Conservation (phyloP, 768 basidiomycete species). For the Termitomyces sp. region DNA sequence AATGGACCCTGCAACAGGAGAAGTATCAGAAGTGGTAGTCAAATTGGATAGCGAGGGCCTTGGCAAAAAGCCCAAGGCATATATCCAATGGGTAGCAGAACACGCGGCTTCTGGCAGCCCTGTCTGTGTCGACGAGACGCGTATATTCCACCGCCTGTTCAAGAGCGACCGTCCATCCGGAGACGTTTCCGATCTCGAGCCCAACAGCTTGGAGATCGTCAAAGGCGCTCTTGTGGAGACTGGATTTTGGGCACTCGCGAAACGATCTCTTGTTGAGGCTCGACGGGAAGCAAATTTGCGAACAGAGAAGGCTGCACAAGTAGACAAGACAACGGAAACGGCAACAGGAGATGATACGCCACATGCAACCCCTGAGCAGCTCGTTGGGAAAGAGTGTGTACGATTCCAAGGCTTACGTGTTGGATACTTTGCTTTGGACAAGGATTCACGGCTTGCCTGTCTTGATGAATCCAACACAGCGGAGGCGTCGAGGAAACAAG, state of each 20-base stretch:
- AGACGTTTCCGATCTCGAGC: slow-evolving; percentile 83
- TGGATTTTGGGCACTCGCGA: slow-evolving; percentile 84
- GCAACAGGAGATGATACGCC: slow-evolving; percentile 51
- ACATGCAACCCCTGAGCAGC: slow-evolving; percentile 67
- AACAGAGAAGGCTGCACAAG: slow-evolving; percentile 55
- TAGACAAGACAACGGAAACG: slow-evolving; percentile 29
- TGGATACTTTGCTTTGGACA: slow-evolving; percentile 92
- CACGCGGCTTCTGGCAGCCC: slow-evolving; percentile 75
- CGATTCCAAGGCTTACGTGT: slow-evolving; percentile 96
- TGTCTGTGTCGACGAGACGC: slow-evolving; percentile 81
- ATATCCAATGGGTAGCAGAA: slow-evolving; percentile 96
- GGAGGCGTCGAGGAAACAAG: slow-evolving; percentile 45
- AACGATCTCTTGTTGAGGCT: slow-evolving; percentile 59
- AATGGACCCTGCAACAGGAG: slow-evolving; percentile 64
- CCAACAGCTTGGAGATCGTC: slow-evolving; percentile 75
- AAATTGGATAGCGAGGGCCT: slow-evolving; percentile 66
- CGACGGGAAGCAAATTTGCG: slow-evolving; percentile 57
- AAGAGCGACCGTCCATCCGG: slow-evolving; percentile 86
- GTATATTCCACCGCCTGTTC: slow-evolving; percentile 92
- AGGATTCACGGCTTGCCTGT: slow-evolving; percentile 67
- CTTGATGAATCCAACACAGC: slow-evolving; percentile 49
- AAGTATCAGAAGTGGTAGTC: slow-evolving; percentile 76
- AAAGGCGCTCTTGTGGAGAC: slow-evolving; percentile 81
- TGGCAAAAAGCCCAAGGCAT: slow-evolving; percentile 82
- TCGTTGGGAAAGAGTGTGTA: slow-evolving; percentile 87